Evolutionary conservation across 371 early-diverging fungal species (phyloP).

Genomic region (Synchytrium microbalum): DNA sequence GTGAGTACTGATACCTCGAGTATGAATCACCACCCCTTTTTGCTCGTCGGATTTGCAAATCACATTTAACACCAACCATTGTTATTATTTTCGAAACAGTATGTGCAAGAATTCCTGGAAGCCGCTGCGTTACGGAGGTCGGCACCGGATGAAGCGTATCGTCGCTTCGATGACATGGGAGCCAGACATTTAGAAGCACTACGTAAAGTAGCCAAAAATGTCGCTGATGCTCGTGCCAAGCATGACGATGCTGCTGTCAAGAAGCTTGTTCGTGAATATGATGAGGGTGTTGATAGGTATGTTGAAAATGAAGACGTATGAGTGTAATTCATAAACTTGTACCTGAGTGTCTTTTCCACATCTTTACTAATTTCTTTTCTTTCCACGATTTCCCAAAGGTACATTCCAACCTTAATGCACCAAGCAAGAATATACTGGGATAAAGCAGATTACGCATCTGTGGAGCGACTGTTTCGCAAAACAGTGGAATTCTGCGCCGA

Average conservation of each 20-base stretch:
- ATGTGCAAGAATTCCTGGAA: slow-evolving; percentile 41
- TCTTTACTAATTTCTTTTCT: neutral
- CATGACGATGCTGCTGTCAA: slow-evolving; percentile 43
- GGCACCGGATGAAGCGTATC: slow-evolving; percentile 46
- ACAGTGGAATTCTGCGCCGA: slow-evolving; percentile 48
- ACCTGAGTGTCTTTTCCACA: neutral
- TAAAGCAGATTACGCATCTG: slow-evolving; percentile 39
- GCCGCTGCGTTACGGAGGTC: slow-evolving; percentile 36
- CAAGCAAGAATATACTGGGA: slow-evolving; percentile 55
- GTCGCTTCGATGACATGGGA: slow-evolving; percentile 42
- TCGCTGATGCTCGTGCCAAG: slow-evolving; percentile 41
- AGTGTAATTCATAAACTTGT: neutral
- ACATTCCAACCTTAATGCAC: slow-evolving; percentile 48
- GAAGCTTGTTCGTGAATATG: slow-evolving; percentile 38
- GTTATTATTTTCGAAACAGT: slow-evolving; percentile 14
- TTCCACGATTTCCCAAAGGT: slow-evolving; percentile 16
- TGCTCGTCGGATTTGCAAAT: too few species aligned
- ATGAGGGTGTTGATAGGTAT: slow-evolving; percentile 40
- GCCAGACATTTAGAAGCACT: slow-evolving; percentile 38
- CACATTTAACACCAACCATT: neutral
- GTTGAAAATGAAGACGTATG: neutral
- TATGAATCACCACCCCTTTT: too few species aligned
- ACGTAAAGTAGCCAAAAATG: slow-evolving; percentile 37
- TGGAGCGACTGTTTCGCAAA: slow-evolving; percentile 47
- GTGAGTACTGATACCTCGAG: too few species aligned